phyloP scores from a whole-genome alignment of 306 rosid genomes.

The Citrullus amarus region DNA sequence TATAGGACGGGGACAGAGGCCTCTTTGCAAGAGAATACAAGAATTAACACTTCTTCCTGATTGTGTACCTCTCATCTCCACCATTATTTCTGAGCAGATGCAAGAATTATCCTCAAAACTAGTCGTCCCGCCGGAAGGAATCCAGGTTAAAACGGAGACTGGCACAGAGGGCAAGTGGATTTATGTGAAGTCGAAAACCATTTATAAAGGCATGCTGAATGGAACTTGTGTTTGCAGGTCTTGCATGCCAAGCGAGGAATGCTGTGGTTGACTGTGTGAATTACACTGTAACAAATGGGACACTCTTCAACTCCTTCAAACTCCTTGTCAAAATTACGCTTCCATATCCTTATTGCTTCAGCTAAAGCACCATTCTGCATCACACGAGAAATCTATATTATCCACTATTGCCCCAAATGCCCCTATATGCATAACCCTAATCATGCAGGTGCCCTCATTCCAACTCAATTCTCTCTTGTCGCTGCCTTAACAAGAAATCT shows the following conservation, averaged over 20 bases:
- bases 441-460: not conserved
- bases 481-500: not conserved
- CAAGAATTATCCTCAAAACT: constrained; percentile 3
- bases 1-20: not conserved
- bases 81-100: not conserved
- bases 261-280: constrained; percentile 81
- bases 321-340: constrained; percentile 88
- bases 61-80: not conserved
- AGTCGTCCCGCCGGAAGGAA: not conserved
- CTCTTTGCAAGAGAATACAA: not conserved
- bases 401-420: not conserved
- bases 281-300: constrained; percentile 93
- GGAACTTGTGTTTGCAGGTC: constrained; percentile 98
- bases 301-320: constrained; percentile 98
- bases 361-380: constrained; percentile 94
- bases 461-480: not conserved
- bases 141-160: constrained; percentile 68
- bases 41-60: not conserved
- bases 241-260: constrained; percentile 92
- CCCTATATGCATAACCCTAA: not conserved
- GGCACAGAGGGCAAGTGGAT: constrained; percentile 90
- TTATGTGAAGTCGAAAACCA: constrained; percentile 98
- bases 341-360: constrained; percentile 90
- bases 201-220: constrained; percentile 81
- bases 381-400: constrained; percentile 16